These are phyloP conservation scores for Saccharomycopsis sp. DNA, from an alignment of 805 yeast genomes.

Conservation along the genomic window DNA sequence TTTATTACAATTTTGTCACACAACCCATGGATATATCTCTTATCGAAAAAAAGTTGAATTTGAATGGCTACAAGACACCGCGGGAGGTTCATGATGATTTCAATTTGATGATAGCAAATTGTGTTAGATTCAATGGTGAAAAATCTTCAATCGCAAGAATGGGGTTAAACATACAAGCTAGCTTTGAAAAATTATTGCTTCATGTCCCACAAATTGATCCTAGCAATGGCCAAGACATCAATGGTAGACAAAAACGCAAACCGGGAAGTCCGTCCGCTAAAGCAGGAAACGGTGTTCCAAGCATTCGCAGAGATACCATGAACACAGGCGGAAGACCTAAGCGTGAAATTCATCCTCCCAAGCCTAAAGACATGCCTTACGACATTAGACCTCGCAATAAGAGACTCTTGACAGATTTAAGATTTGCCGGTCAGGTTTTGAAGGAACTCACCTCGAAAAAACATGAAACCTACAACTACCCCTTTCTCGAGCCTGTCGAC, in stretches of 20 bases:
- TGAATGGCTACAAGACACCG: slow-evolving; percentile 63
- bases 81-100: slow-evolving; percentile 67
- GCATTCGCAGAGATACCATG: slow-evolving; percentile 65
- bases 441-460: slow-evolving; percentile 79
- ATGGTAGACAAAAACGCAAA: slow-evolving; percentile 17
- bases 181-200: slow-evolving; percentile 86
- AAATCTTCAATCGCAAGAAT: slow-evolving; percentile 77
- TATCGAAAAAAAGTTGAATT: slow-evolving; percentile 69
- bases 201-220: slow-evolving; percentile 68
- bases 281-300: slow-evolving; percentile 42
- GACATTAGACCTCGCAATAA: slow-evolving; percentile 80
- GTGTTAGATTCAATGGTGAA: slow-evolving; percentile 78
- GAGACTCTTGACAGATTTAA: slow-evolving; percentile 81
- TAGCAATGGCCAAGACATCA: slow-evolving; percentile 18
- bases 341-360: slow-evolving; percentile 94
- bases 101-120: slow-evolving; percentile 75
- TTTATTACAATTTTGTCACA: slow-evolving; percentile 72
- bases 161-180: slow-evolving; percentile 85
- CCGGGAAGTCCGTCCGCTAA: slow-evolving; percentile 20
- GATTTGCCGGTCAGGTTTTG: slow-evolving; percentile 73
- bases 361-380: slow-evolving; percentile 86
- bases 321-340: slow-evolving; percentile 80
- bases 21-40: slow-evolving; percentile 93
- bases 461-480: slow-evolving; percentile 76
- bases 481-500: slow-evolving; percentile 90